phyloP scores from a whole-genome alignment of 805 yeast genomes.

The Hanseniaspora meyeri region DNA sequence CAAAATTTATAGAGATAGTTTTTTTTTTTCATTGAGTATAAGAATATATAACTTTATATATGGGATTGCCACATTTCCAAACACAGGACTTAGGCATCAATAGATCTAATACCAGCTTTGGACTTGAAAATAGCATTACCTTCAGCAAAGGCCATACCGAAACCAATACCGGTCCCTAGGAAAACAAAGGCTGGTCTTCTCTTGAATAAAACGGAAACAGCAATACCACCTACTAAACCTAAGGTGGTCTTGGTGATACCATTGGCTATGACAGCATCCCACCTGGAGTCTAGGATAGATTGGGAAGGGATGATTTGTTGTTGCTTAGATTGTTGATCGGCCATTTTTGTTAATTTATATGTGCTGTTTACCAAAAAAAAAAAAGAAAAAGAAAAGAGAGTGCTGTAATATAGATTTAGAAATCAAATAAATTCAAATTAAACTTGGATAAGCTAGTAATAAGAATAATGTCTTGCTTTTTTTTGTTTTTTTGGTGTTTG shows the following conservation, averaged over 20 bases:
- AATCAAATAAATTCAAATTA: no score
- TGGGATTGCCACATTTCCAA: not conserved
- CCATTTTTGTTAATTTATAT: conserved; percentile 15
- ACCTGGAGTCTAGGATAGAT: conserved; percentile 54
- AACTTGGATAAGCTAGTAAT: no score
- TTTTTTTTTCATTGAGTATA: not conserved
- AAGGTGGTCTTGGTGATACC: conserved; percentile 87
- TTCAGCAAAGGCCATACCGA: conserved; percentile 96
- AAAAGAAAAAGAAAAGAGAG: not conserved
- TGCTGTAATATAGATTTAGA: not conserved
- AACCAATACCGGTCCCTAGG: conserved; percentile 93
- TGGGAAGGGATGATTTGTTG: conserved; percentile 36
- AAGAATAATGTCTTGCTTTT: no score
- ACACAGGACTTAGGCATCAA: conserved; percentile 40
- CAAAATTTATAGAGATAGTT: not conserved
- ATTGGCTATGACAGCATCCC: conserved; percentile 95
- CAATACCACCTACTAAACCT: conserved; percentile 94
- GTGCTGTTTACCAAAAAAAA: not conserved
- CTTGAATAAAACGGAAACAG: conserved; percentile 77
- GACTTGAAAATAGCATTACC: conserved; percentile 95
- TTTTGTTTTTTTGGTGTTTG: no score
- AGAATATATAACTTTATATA: conserved; percentile 7
- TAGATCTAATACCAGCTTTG: conserved; percentile 61
- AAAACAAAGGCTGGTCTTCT: conserved; percentile 97
- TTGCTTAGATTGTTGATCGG: conserved; percentile 17